These are phyloP conservation scores for Metschnikowia hibisci DNA, from an alignment of 805 yeast genomes.

Conservation along the genomic window DNA sequence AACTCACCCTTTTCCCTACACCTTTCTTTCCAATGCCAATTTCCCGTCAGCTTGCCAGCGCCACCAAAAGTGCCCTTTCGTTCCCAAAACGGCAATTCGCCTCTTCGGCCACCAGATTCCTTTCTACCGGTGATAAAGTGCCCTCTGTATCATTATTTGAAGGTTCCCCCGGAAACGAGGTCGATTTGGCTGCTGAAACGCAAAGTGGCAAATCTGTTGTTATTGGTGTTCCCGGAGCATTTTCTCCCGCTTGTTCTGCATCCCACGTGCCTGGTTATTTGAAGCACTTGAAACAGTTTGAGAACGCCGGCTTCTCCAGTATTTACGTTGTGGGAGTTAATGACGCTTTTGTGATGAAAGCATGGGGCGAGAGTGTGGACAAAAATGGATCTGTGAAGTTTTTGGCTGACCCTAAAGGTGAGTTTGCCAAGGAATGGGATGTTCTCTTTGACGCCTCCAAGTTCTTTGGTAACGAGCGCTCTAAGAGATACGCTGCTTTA, in stretches of 20 bases:
- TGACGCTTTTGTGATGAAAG: slow-evolving; percentile 80
- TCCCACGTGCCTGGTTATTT: slow-evolving; percentile 74
- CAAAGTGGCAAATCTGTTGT: slow-evolving; percentile 50
- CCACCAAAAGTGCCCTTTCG: not conserved
- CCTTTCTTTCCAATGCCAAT: not conserved
- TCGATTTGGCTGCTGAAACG: slow-evolving; percentile 50
- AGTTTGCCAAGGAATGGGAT: slow-evolving; percentile 62
- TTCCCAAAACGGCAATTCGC: slow-evolving; percentile 13
- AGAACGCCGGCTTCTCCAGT: slow-evolving; percentile 60
- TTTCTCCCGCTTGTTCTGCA: slow-evolving; percentile 74
- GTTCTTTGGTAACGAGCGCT: slow-evolving; percentile 72
- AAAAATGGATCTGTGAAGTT: slow-evolving; percentile 41
- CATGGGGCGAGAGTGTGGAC: slow-evolving; percentile 58
- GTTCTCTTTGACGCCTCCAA: slow-evolving; percentile 70
- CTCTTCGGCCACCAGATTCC: slow-evolving; percentile 20
- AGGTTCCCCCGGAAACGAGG: slow-evolving; percentile 60
- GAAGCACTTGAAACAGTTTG: slow-evolving; percentile 46
- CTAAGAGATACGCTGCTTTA: slow-evolving; percentile 70
- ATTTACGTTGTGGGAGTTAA: slow-evolving; percentile 74
- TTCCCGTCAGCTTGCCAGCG: not conserved
- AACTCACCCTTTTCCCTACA: not conserved
- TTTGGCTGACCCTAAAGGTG: slow-evolving; percentile 78
- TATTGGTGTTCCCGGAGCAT: slow-evolving; percentile 57
- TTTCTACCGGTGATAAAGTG: slow-evolving; percentile 56
- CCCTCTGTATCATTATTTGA: slow-evolving; percentile 58